Base-by-base conservation (phyloP, 345 rosid genomes). In the Kandelia obovata region DNA sequence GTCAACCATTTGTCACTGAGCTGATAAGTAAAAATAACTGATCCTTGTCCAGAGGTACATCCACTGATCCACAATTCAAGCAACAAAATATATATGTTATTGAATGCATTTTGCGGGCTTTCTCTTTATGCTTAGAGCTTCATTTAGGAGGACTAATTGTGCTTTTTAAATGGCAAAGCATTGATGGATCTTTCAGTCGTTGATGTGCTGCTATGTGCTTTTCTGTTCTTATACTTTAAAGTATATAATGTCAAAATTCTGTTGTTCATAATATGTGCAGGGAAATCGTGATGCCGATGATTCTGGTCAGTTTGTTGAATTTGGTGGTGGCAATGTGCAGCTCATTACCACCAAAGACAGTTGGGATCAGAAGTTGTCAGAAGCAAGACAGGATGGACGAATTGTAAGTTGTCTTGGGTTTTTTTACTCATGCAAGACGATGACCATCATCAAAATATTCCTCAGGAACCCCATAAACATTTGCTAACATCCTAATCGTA, bases 331-430 rank as follows among this genome's bases (percentile, higher is more conserved):
- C 65, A 83, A 67, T 55, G 89, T 86, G 61, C 77, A 82, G 57
- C 72, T 72, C 6, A 63, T 88, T 53, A 79, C 79, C 61, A 80
- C 63, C 52, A 76, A 75, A 25, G 82, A 77, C 20, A 76, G 76
- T 65, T 88, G 89, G 88, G 89, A 86, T 53, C 85, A 69, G 70
- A 85, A 85, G 80, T 67, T 83, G 30, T 58, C 84, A 39, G 87
- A 88, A 78, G 85, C 91, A 62, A 83, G 65, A 7, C 81, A 53
- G 53, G 79, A 76, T 35, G 85, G 81, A 10, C 83, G 82, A 58
- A 80, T 82, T 73, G 91, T 85, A 78, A 80, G 89, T 77, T 51
- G 25, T 19, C 4, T 39, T 64, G 17, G 17, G 46, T 37, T 61
- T 0, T 25, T 28, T 52, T 2, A 56, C n/a, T 3, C 23, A 9